These are phyloP conservation scores for Starmerella floricola DNA, from an alignment of 805 yeast genomes.

Conservation along the genomic window DNA sequence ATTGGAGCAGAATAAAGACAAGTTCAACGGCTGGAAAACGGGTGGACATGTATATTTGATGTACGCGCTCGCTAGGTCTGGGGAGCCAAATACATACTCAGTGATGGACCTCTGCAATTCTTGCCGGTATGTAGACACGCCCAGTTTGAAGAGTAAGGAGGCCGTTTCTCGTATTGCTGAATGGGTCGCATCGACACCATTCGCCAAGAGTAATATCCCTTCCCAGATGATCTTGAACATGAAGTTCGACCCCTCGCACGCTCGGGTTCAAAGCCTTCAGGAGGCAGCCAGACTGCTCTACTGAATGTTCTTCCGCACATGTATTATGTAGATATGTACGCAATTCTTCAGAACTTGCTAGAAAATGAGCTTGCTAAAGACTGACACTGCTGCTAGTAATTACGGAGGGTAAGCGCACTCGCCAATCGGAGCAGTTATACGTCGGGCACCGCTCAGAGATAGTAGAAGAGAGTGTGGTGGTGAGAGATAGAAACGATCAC, in stretches of 20 bases:
- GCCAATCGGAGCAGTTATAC: no score
- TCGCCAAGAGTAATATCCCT: slow-evolving; percentile 2
- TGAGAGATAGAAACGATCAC: no score
- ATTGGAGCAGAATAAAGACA: slow-evolving; percentile 16
- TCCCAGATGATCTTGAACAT: slow-evolving; percentile 11
- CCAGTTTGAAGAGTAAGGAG: slow-evolving; percentile 16
- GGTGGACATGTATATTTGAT: slow-evolving; percentile 32
- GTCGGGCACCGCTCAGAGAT: no score
- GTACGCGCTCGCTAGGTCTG: slow-evolving; percentile 15
- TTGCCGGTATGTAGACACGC: slow-evolving; percentile 7
- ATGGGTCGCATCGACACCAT: slow-evolving; percentile 21
- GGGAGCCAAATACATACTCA: not conserved
- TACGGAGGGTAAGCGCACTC: no score
- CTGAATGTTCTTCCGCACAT: not conserved
- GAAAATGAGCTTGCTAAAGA: no score
- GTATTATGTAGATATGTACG: not conserved
- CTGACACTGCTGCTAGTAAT: no score
- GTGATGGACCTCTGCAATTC: slow-evolving; percentile 4
- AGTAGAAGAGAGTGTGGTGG: no score
- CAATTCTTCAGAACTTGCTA: no score
- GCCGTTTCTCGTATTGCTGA: slow-evolving; percentile 25
- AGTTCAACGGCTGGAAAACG: slow-evolving; percentile 24
- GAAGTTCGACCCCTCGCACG: slow-evolving; percentile 18
- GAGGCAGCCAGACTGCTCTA: slow-evolving; percentile 14
- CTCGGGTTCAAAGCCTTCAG: slow-evolving; percentile 13